phyloP scores from a whole-genome alignment of 2,329 filamentous ascomycete species.

The Pseudogymnoascus sp. region DNA sequence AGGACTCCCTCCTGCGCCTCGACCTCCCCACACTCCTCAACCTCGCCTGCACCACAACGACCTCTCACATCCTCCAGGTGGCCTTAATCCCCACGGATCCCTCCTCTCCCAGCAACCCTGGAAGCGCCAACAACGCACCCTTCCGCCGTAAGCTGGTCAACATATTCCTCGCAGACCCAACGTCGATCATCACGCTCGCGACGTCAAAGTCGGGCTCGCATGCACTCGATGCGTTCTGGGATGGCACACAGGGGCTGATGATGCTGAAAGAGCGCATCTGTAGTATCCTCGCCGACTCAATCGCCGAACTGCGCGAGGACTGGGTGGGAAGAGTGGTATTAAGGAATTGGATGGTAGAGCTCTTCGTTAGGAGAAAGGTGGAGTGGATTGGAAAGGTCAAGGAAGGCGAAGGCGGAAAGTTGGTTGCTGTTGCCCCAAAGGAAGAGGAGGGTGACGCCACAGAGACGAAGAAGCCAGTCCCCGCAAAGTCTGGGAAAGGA shows the following conservation, averaged over 20 bases:
- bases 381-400: conserved; percentile 60
- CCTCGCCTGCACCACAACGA: conserved; percentile 48
- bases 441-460: background rate
- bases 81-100: conserved; percentile 48
- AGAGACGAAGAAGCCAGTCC: background rate
- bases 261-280: conserved; percentile 63
- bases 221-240: conserved; percentile 60
- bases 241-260: conserved; percentile 54
- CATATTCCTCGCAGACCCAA: conserved; percentile 38
- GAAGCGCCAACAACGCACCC: conserved; percentile 43
- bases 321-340: conserved; percentile 61
- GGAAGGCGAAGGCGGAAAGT: conserved; percentile 31
- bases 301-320: conserved; percentile 55
- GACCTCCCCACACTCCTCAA: conserved; percentile 48
- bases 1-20: conserved; percentile 61
- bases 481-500: background rate
- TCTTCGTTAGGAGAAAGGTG: conserved; percentile 54
- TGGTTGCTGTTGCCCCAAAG: background rate
- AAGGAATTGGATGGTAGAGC: conserved; percentile 68
- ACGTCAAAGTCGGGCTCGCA: conserved; percentile 57
- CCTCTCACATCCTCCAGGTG: conserved; percentile 58
- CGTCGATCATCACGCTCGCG: conserved; percentile 29
- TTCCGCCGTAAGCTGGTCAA: conserved; percentile 58
- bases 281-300: conserved; percentile 52
- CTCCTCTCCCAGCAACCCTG: conserved; percentile 32